These are phyloP conservation scores for Datisca glomerata DNA, from an alignment of 306 rosid genomes.

Conservation along the genomic window DNA sequence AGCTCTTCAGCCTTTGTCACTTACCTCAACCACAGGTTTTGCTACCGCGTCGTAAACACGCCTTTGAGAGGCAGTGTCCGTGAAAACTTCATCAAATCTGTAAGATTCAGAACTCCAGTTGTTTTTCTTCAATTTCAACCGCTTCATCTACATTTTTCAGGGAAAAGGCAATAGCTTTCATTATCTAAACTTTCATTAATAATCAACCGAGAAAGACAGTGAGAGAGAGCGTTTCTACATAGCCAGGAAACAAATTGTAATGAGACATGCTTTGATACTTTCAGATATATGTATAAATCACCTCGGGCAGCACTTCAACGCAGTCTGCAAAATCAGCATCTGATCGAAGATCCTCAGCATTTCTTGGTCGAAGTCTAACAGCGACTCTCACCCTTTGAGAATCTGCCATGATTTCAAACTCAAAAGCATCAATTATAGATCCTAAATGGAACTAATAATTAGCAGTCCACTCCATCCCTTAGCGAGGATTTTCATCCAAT, in stretches of 20 bases:
- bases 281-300: constrained; percentile 7
- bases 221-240: not conserved
- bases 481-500: too few relatives aligned
- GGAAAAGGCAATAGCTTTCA: not conserved
- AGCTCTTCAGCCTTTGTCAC: too few relatives aligned
- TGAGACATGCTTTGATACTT: not conserved
- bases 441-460: not conserved
- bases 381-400: constrained; percentile 58
- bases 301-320: constrained; percentile 65
- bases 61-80: constrained; percentile 51
- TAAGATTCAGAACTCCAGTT: constrained; percentile 61
- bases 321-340: constrained; percentile 47
- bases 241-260: not conserved
- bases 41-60: constrained; percentile 62
- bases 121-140: constrained; percentile 51
- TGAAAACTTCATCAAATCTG: constrained; percentile 53
- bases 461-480: not conserved
- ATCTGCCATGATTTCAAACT: too few relatives aligned
- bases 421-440: too few relatives aligned
- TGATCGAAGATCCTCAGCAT: constrained; percentile 31
- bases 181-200: too few relatives aligned
- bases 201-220: not conserved
- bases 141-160: constrained; percentile 33
- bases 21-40: constrained; percentile 62
- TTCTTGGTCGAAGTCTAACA: constrained; percentile 47